Evolutionary conservation across 331 rosid genomes (phyloP).

Genomic region (Pyrus hybrid): DNA sequence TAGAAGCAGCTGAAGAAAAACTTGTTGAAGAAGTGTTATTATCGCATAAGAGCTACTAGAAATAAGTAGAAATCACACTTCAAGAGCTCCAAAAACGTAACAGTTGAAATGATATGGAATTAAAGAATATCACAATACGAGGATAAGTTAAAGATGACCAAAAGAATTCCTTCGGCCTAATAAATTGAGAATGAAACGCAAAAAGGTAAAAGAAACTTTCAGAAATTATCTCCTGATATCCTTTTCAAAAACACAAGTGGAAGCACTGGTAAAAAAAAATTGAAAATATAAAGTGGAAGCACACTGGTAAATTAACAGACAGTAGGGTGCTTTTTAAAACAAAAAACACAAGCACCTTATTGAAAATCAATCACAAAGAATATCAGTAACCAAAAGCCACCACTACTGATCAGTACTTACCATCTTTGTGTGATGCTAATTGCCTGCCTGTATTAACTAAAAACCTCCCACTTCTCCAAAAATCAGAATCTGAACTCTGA

Average conservation of each 20-base stretch:
- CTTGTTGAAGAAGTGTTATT: not conserved
- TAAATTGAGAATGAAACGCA: not conserved
- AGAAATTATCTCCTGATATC: no score
- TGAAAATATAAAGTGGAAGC: no score
- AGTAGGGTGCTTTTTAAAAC: not conserved
- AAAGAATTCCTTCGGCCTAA: not conserved
- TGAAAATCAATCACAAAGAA: not conserved
- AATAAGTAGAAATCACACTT: not conserved
- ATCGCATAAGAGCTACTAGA: not conserved
- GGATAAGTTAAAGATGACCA: not conserved
- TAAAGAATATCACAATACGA: not conserved
- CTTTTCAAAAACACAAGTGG: not conserved
- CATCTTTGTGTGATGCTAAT: constrained; percentile 73
- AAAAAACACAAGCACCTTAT: not conserved
- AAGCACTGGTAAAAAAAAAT: not conserved
- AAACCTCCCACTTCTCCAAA: constrained; percentile 93
- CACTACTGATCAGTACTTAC: constrained; percentile 34
- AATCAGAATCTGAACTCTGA: constrained; percentile 48
- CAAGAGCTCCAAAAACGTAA: not conserved
- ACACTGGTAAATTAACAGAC: not conserved
- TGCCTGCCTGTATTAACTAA: constrained; percentile 61
- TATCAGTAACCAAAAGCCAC: not conserved
- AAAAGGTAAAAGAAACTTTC: not conserved
- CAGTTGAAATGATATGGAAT: not conserved
- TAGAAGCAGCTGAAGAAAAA: not conserved